A percentile compares a stretch with the other conserved stretches of the same genome.
Evolutionary conservation across 805 yeast genomes (phyloP).

Genomic region (Hanseniaspora occidentalis): DNA sequence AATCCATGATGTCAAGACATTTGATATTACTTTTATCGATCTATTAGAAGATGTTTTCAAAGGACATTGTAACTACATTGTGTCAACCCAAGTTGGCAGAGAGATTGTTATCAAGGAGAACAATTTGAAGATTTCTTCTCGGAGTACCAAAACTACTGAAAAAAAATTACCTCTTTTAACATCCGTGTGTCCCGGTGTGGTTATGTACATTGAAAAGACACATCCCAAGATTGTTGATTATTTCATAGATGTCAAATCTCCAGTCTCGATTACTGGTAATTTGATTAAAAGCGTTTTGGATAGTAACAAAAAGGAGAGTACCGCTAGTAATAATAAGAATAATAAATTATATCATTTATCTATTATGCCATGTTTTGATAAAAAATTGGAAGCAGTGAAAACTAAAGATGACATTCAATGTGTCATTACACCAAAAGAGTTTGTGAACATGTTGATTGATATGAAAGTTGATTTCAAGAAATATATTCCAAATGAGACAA

Average conservation of each 20-base stretch:
- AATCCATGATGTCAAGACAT: slow-evolving; percentile 34
- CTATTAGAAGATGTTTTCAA: slow-evolving; percentile 33
- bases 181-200: slow-evolving; percentile 92
- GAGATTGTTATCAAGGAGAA: slow-evolving; percentile 46
- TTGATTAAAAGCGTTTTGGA: slow-evolving; percentile 31
- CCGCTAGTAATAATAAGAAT: slow-evolving; percentile 27
- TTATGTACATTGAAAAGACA: slow-evolving; percentile 88
- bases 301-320: slow-evolving; percentile 27
- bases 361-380: slow-evolving; percentile 95
- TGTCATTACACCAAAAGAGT: slow-evolving; percentile 84
- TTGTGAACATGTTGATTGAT: slow-evolving; percentile 58
- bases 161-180: slow-evolving; percentile 41
- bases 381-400: slow-evolving; percentile 92
- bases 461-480: slow-evolving; percentile 29
- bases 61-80: slow-evolving; percentile 52
- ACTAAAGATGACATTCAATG: slow-evolving; percentile 74
- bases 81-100: slow-evolving; percentile 79
- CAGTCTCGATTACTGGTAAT: slow-evolving; percentile 87
- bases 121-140: slow-evolving; percentile 24
- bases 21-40: slow-evolving; percentile 47
- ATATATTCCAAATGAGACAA: slow-evolving; percentile 1
- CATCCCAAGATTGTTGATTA: slow-evolving; percentile 72
- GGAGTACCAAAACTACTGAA: slow-evolving; percentile 3
- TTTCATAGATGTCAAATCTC: slow-evolving; percentile 67
- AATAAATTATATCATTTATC: slow-evolving; percentile 62